These are phyloP conservation scores for Saccharum officinarum DNA, from an alignment of 176 grass and related monocot genomes.

Conservation along the genomic window DNA sequence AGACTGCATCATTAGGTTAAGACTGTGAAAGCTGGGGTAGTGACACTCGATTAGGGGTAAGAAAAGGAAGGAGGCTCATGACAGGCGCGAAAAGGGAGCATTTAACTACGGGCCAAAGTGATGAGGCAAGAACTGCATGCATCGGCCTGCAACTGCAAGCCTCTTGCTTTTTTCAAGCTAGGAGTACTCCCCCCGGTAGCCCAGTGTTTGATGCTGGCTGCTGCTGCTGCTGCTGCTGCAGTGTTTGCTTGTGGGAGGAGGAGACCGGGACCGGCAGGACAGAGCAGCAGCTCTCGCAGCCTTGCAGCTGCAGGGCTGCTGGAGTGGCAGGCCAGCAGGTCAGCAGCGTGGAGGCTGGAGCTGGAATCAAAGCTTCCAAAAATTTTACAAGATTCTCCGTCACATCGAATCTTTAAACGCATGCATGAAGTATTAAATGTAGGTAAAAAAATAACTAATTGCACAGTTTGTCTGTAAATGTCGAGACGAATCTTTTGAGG, in stretches of 20 bases:
- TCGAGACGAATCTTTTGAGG: too few species aligned
- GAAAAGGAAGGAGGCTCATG: constrained; percentile 7
- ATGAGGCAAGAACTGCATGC: constrained; percentile 42
- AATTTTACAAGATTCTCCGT: too few species aligned
- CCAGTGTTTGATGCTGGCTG: neutral
- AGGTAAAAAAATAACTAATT: too few species aligned
- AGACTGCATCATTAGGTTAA: constrained; percentile 34
- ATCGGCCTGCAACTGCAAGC: constrained; percentile 16
- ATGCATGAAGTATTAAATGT: too few species aligned
- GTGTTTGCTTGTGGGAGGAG: constrained; percentile 56
- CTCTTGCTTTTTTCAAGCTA: neutral
- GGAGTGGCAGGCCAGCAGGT: neutral
- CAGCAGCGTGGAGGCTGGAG: neutral
- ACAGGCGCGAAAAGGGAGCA: neutral
- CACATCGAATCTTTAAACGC: too few species aligned
- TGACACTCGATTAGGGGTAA: constrained; percentile 39
- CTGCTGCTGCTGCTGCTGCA: constrained; percentile 16
- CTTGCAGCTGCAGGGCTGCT: neutral
- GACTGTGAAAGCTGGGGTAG: constrained; percentile 23
- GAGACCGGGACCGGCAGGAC: constrained; percentile 49
- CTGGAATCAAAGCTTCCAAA: constrained; percentile 22
- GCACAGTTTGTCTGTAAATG: too few species aligned
- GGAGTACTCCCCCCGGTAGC: too few species aligned
- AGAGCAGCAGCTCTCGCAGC: constrained; percentile 15
- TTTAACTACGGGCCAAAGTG: constrained; percentile 24